These are phyloP conservation scores for Pseudomicrostroma phylloplanum DNA, from an alignment of 1,284 basidiomycete species.

Conservation along the genomic window DNA sequence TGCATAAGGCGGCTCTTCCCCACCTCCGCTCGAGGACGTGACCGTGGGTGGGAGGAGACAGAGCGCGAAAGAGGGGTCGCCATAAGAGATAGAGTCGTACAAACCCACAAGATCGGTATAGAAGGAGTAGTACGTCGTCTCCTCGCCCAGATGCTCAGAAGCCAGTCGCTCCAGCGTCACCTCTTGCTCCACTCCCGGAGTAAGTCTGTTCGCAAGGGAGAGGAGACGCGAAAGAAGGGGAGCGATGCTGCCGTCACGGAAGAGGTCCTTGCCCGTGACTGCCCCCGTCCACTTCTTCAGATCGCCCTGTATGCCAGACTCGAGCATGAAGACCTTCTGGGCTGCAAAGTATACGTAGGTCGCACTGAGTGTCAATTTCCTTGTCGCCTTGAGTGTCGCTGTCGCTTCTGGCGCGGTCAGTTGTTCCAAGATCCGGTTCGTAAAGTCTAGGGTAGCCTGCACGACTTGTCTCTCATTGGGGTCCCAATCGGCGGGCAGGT, in stretches of 20 bases:
- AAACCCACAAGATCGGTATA: conserved; percentile 85
- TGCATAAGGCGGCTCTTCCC: background rate
- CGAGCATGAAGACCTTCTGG: conserved; percentile 93
- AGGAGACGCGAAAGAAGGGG: conserved; percentile 57
- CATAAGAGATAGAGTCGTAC: conserved; percentile 85
- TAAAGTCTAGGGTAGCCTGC: conserved; percentile 61
- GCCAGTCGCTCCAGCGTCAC: conserved; percentile 50
- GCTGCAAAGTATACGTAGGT: conserved; percentile 59
- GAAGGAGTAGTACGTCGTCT: conserved; percentile 72
- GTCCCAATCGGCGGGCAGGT: conserved; percentile 69
- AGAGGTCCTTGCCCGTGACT: conserved; percentile 59
- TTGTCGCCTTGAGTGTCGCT: too few species aligned
- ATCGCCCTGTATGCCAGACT: conserved; percentile 19
- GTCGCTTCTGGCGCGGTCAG: too few species aligned
- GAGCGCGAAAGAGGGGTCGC: conserved; percentile 67
- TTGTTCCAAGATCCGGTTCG: background rate
- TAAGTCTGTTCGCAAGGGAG: conserved; percentile 19
- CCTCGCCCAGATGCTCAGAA: conserved; percentile 17
- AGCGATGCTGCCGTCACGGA: conserved; percentile 62
- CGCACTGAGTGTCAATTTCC: background rate
- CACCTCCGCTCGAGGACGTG: conserved; percentile 50
- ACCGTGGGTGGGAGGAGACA: conserved; percentile 71
- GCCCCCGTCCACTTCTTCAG: conserved; percentile 18
- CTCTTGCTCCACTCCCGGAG: background rate
- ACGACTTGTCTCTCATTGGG: conserved; percentile 73